Base-by-base conservation (phyloP, 768 basidiomycete species). In the Kwoniella bestiolae region DNA sequence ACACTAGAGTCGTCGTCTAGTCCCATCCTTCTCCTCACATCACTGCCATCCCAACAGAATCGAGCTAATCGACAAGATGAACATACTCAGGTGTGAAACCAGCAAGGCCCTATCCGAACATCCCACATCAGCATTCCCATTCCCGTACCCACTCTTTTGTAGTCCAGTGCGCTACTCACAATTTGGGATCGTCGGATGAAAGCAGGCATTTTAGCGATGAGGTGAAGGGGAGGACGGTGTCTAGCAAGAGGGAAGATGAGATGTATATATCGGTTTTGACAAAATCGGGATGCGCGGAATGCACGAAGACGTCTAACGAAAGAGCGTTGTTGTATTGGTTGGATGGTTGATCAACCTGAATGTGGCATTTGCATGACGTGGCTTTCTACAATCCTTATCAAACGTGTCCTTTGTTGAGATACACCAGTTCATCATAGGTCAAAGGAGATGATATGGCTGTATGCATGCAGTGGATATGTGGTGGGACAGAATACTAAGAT, bases 51-150 rank as follows among this genome's bases (percentile, higher is more conserved):
- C 34, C 55, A 23, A 56, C 29, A 34, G 26, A 18, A 23, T 11
- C 47, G 47, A 49, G 14, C 29, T 25, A 18, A 35, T 41, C 12
- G 31, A 35, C 2, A 29, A 29, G 29, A 35, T 56, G 28, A 52
- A 72, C 74, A 55, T 63, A 78, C 76, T 78, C 74, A 34, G 68
- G 63, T 32, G 68, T 75, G 63, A 75, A 67, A 9, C 74, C 71
- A 32, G 50, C 67, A 35, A 72, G 55, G 55, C 57, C 65, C 74
- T 73, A 56, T 28, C 8, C 32, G 1, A 53, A 62, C 12, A 51
- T 31, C n/a, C 56, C n/a, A n/a, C n/a, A 51, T 50, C 59, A 60
- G 34, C 18, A 50, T 12, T 47, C 9, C 26, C 3, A 45, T n/a
- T n/a, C 14, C 44, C 41, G 14, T 4, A 9, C 18, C n/a, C n/a